Evolutionary conservation across 768 basidiomycete genomes (phyloP).

Genomic region (Favolaschia claudopus): DNA sequence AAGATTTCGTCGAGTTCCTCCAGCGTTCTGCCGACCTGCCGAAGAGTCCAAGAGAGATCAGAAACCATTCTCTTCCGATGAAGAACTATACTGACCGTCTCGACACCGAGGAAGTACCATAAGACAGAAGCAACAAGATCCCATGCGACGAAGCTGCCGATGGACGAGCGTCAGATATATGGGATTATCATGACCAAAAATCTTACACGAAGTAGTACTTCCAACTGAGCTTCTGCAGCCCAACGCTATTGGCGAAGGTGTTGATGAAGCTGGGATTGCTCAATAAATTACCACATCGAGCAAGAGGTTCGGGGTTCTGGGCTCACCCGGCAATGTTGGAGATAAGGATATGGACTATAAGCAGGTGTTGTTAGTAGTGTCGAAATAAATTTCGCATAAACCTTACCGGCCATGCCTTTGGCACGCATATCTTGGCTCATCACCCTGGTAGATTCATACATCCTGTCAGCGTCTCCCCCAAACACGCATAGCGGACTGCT

Average conservation of each 20-base stretch:
- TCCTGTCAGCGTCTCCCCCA: background rate
- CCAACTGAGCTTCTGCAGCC: constrained; percentile 30
- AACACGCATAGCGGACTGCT: background rate
- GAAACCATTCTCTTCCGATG: background rate
- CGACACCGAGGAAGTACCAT: constrained; percentile 36
- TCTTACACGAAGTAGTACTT: constrained; percentile 36
- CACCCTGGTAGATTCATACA: constrained; percentile 16
- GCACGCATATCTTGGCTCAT: constrained; percentile 37
- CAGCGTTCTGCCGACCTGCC: constrained; percentile 30
- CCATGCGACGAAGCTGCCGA: constrained; percentile 34
- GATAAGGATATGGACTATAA: constrained; percentile 32
- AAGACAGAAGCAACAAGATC: constrained; percentile 27
- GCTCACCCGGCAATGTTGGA: constrained; percentile 33
- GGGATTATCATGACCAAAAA: too few relatives aligned
- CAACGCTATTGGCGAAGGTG: constrained; percentile 35
- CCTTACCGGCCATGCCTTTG: constrained; percentile 33
- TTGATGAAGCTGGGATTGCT: constrained; percentile 28
- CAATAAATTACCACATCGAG: background rate
- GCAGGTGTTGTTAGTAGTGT: background rate
- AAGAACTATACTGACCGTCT: constrained; percentile 23
- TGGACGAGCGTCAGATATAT: background rate
- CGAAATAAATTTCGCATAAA: background rate
- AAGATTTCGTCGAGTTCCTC: constrained; percentile 36
- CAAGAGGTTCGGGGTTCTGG: too few relatives aligned
- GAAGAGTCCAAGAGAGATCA: background rate